These are phyloP conservation scores for Alternaria novae-zelandiae DNA, from an alignment of 2,329 filamentous ascomycete species.

Conservation along the genomic window DNA sequence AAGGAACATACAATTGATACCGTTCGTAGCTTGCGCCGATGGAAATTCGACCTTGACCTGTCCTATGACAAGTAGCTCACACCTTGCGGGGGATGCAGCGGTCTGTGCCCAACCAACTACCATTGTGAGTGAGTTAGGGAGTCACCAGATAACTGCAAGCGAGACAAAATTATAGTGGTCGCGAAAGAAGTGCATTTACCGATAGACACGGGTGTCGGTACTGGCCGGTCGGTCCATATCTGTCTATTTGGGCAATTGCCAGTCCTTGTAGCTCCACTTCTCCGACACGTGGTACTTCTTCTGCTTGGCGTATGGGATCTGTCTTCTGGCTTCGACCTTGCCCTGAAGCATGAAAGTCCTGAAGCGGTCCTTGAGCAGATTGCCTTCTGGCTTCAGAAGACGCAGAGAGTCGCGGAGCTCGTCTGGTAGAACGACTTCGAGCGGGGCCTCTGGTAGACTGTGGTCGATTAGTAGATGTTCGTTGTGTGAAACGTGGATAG, in stretches of 20 bases:
- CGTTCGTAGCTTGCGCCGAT: neutral
- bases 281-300: constrained; percentile 81
- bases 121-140: neutral
- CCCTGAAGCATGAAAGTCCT: constrained; percentile 86
- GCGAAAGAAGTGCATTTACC: neutral
- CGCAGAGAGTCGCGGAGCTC: constrained; percentile 59
- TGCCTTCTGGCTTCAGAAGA: constrained; percentile 84
- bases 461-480: constrained; percentile 13
- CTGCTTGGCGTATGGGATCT: constrained; percentile 82
- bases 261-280: constrained; percentile 99
- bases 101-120: neutral
- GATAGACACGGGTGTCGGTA: neutral
- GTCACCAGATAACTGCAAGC: neutral
- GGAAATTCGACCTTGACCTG: neutral
- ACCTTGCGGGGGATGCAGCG: neutral
- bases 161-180: neutral
- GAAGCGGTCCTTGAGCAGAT: constrained; percentile 89
- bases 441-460: constrained; percentile 71
- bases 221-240: neutral
- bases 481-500: neutral
- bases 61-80: neutral
- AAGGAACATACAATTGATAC: neutral
- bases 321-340: constrained; percentile 83
- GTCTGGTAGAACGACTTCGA: constrained; percentile 58
- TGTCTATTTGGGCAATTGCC: constrained; percentile 58